Conservation (phyloP, 148 eudicot species). For the Diospyros kaki region DNA sequence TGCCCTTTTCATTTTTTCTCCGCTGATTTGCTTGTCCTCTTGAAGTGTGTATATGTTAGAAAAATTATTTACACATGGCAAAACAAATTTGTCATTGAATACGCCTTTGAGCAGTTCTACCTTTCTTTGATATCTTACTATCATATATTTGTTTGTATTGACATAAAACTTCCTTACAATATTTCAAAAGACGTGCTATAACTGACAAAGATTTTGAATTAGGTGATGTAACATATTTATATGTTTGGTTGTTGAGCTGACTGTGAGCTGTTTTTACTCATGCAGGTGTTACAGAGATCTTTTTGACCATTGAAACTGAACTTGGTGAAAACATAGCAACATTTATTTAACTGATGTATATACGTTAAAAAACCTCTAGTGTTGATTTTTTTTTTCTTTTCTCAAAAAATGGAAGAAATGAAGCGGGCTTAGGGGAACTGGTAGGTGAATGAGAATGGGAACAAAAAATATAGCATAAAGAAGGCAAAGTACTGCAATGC, state of each 20-base stretch:
- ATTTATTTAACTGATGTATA: neutral
- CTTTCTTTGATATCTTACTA: neutral
- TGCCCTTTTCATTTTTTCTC: neutral
- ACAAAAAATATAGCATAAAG: neutral
- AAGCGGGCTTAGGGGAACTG: neutral
- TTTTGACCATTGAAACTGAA: neutral
- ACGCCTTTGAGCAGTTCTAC: neutral
- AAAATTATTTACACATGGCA: neutral
- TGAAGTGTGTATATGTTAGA: neutral
- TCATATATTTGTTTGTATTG: neutral
- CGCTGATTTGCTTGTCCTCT: neutral
- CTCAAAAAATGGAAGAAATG: neutral
- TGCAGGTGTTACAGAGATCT: neutral
- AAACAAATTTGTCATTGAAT: neutral
- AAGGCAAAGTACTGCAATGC: neutral
- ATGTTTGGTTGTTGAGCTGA: neutral
- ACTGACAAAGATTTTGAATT: neutral
- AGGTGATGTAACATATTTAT: neutral
- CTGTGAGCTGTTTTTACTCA: neutral
- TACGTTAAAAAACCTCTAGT: neutral
- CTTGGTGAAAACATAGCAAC: neutral
- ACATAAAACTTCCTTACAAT: neutral
- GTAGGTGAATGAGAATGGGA: neutral
- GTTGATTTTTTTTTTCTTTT: neutral
- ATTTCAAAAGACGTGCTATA: no score